These are phyloP conservation scores for Paramarasmius palmivorus DNA, from an alignment of 1,284 basidiomycete genomes.

Conservation along the genomic window DNA sequence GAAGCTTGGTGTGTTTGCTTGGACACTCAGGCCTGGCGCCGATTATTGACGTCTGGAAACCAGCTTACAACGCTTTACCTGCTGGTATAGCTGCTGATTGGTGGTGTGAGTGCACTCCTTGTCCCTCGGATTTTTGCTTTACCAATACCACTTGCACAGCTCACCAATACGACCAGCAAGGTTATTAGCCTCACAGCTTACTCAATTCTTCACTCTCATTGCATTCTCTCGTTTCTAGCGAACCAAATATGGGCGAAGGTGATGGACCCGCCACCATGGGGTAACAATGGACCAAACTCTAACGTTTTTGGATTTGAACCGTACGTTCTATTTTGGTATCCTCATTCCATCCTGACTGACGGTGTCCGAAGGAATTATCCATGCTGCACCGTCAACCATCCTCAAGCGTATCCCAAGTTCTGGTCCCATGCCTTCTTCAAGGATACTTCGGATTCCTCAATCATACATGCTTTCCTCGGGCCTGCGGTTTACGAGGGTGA, in stretches of 20 bases:
- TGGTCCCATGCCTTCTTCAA: conserved; percentile 39
- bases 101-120: conserved; percentile 27
- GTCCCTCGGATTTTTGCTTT: neutral
- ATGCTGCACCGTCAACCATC: conserved; percentile 42
- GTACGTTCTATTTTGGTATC: conserved; percentile 19
- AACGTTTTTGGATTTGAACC: conserved; percentile 44
- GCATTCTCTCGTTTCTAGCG: conserved; percentile 21
- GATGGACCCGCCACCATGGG: conserved; percentile 37
- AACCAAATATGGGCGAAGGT: conserved; percentile 41
- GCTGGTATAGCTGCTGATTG: conserved; percentile 36
- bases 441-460: conserved; percentile 25
- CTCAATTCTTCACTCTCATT: too few relatives aligned
- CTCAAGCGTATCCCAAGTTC: conserved; percentile 39
- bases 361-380: conserved; percentile 34
- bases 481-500: conserved; percentile 34
- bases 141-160: conserved; percentile 20
- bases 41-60: neutral
- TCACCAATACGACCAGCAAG: conserved; percentile 42
- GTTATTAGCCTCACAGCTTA: too few relatives aligned
- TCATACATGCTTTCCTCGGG: conserved; percentile 37
- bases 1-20: conserved; percentile 30
- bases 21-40: neutral
- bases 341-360: neutral
- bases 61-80: conserved; percentile 41
- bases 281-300: conserved; percentile 35